These are phyloP conservation scores for Solanum appendiculatum DNA, from an alignment of 257 asterid genomes.

Conservation along the genomic window DNA sequence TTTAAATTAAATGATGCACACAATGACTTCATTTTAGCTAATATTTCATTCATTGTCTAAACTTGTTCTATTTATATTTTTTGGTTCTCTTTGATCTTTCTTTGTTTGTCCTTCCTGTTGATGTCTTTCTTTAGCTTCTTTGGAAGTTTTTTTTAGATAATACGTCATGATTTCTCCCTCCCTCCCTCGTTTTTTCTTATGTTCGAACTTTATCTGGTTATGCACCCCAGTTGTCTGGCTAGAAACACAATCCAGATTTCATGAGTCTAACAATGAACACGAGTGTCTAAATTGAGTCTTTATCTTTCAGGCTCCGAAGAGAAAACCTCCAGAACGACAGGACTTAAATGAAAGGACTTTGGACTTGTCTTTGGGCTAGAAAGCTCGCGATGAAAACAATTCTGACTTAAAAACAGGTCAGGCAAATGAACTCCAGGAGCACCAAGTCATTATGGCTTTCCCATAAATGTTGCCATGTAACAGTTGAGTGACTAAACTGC, in stretches of 20 bases:
- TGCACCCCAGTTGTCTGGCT: not conserved
- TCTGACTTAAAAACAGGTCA: conserved; percentile 21
- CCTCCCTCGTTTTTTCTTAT: not conserved
- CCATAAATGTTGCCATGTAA: not conserved
- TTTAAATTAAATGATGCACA: not conserved
- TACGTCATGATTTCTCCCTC: not conserved
- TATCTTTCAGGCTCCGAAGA: conserved; percentile 28
- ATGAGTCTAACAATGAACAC: not conserved
- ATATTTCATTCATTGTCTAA: not conserved
- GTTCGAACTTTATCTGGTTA: not conserved
- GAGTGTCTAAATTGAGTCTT: not conserved
- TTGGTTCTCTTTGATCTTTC: not conserved
- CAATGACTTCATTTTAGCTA: not conserved
- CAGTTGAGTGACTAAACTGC: not conserved
- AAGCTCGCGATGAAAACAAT: conserved; percentile 32
- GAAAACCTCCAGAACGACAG: conserved; percentile 34
- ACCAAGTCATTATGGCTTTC: not conserved
- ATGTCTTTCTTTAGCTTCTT: not conserved
- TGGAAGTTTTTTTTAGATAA: not conserved
- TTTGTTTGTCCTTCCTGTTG: not conserved
- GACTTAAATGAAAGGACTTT: conserved; percentile 75
- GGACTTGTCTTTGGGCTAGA: conserved; percentile 76
- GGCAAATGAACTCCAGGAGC: not conserved
- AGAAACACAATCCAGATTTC: not conserved
- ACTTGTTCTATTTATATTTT: not conserved